Evolutionary conservation across 352 stramenopile genomes (phyloP), one percentile per base, ranked within the genome.

Genomic region (Phytophthora tentaculata): DNA sequence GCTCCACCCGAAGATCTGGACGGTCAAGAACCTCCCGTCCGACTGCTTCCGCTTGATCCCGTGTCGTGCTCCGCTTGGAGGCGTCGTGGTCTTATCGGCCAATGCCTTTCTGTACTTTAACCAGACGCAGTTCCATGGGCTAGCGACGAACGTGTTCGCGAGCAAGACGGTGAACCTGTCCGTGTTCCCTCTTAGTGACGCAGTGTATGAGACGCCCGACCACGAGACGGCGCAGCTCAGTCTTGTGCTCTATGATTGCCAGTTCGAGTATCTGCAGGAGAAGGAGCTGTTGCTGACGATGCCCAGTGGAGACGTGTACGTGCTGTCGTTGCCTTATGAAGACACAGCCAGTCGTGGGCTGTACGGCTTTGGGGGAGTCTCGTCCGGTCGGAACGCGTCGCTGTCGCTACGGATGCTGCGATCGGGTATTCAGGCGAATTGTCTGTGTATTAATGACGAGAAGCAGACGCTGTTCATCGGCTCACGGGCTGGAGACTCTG

Each of bases 41-140:
- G 86, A 96, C 56, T 89, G 79, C 45, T 93, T 94, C 57, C 68
- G 76, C 1, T 63, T 96, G 13, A 86, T 93, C 20, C 84, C 88
- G 10, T 95, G 86, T 44, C 82, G 77, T 58, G 79, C 81, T 22
- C 87, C 88, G 0, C 71, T 96, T 1, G 88, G 88, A 29, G 88
- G 88, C 13, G 88, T 86, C 3, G 73, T 96, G 4, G 79, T 96
- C 13, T 72, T 94, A 20, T 90, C 86, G 2, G 79, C 88, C 8
- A 94, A 94, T 41, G 86, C 88, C 8, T 81, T 96, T 28, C 64
- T 96, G 14, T 96, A 96, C 56, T 96, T 92, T 60, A 96, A 96
- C 67, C 88, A 96, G 63, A 96, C 88, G 4, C 85, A 94, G 73
- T 95, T 94, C 64, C 76, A 92, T 51, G 88, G 88, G 1, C 59